Base-by-base conservation (phyloP, 2,329 filamentous ascomycete species). In the Aotearoamyces nothofagi region DNA sequence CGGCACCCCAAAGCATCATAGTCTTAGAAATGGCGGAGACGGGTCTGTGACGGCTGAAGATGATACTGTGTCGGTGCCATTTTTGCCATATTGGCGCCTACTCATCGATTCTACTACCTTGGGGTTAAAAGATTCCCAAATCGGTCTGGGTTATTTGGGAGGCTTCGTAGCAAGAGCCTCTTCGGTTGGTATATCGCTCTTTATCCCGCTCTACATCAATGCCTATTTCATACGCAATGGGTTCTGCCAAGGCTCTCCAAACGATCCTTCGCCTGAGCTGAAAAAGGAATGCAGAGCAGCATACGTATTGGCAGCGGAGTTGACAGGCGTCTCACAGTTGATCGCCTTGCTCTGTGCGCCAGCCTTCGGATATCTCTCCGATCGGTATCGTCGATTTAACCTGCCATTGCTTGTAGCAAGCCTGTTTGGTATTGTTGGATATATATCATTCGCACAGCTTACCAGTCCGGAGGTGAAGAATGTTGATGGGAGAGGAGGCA, bases 91-190 rank as follows among this genome's bases (percentile, higher is more conserved):
- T 43, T 60, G 63, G 34, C 56, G 66, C 37, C 63, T 79, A 30
- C 56, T 82, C 29, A 56, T 66, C 37, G 58, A 72, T 36, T 66
- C 79, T 19, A 50, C 86, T 42, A 41, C 71, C 5, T 64, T 92
- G 8, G 86, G 79, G 9, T 71, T 83, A 42, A 71, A 61, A 6
- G 80, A 92, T 47, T 63, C 72, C 7, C 69, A 78, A 41, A 92
- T 98, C 36, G 76, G 73, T 11, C 64, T 96, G 0, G 87, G 80
- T 15, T 98, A 96, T 46, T 58, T 96, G 0, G 90, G 87, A 37
- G 90, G 90, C 2, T 94, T 96, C 44, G 87, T 98, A 3, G 87
- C 86, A 7, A 74, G 90, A 32, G 86, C 90, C 5, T 94, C 86
- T 1, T 93, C 84, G 0, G 90, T 98, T 4, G 87, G 81, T 29